Evolutionary conservation across 106 monocot genomes (phyloP).

Genomic region (Chionographis japonica): DNA sequence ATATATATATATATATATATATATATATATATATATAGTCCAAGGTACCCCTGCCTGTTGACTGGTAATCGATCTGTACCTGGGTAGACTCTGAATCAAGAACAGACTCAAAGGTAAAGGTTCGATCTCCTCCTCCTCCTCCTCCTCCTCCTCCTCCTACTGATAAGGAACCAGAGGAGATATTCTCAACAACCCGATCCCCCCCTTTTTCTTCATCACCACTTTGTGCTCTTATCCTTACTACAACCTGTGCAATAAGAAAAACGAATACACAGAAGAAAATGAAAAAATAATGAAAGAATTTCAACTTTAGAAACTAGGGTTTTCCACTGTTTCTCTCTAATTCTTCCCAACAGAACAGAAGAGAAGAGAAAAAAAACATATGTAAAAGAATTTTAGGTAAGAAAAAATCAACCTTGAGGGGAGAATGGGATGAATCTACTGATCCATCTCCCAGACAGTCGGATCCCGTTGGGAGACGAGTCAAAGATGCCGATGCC

Average conservation of each 20-base stretch:
- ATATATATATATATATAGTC: no score
- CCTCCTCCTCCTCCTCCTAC: constrained; percentile 15
- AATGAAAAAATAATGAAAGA: background rate
- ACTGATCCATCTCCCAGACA: background rate
- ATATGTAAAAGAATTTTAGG: no score
- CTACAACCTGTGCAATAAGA: constrained; percentile 40
- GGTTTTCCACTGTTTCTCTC: no score
- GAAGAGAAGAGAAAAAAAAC: no score
- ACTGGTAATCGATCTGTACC: constrained; percentile 21
- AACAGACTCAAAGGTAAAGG: constrained; percentile 53
- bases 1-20: no score
- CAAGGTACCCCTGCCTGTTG: no score
- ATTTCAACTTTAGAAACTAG: no score
- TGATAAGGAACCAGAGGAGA: constrained; percentile 45
- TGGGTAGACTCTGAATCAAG: constrained; percentile 66
- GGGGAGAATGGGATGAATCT: constrained; percentile 16
- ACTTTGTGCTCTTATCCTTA: constrained; percentile 53
- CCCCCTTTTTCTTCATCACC: constrained; percentile 16
- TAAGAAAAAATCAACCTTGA: background rate
- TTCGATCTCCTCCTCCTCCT: background rate
- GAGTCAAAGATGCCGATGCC: background rate
- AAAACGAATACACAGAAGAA: constrained; percentile 1
- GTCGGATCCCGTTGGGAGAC: background rate
- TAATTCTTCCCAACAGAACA: no score
- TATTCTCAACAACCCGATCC: constrained; percentile 20